Percentiles rank a stretch among this genome's conserved stretches.
These are phyloP conservation scores for Cercospora nicotianae DNA, from an alignment of 2,329 filamentous ascomycete species.

Conservation along the genomic window DNA sequence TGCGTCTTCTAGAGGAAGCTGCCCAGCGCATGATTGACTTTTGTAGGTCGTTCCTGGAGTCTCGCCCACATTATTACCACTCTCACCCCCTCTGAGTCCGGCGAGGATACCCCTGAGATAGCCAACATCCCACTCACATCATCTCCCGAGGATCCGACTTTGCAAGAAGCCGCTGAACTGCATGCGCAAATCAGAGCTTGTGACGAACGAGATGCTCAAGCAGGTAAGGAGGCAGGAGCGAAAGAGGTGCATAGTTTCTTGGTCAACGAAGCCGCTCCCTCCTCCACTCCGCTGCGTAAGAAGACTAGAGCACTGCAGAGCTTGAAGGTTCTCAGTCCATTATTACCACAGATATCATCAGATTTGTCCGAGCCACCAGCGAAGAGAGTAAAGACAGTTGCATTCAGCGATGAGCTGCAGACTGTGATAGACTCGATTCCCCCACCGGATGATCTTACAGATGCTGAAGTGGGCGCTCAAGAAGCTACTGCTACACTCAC, in stretches of 20 bases:
- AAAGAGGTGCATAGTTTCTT: neutral
- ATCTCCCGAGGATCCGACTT: slow-evolving; percentile 34
- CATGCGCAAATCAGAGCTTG: slow-evolving; percentile 38
- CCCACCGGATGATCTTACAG: slow-evolving; percentile 28
- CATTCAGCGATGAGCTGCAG: slow-evolving; percentile 41
- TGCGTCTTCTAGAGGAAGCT: neutral
- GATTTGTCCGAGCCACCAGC: slow-evolving; percentile 40
- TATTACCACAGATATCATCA: slow-evolving; percentile 42
- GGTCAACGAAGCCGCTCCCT: neutral
- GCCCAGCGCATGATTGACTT: slow-evolving; percentile 24
- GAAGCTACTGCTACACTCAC: slow-evolving; percentile 39
- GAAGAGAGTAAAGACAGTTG: slow-evolving; percentile 45
- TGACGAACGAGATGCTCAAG: slow-evolving; percentile 22
- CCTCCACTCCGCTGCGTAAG: slow-evolving; percentile 38
- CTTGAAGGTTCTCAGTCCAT: slow-evolving; percentile 49
- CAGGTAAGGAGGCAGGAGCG: slow-evolving; percentile 20
- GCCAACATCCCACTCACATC: slow-evolving; percentile 38
- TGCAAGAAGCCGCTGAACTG: slow-evolving; percentile 28
- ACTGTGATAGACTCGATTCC: slow-evolving; percentile 39
- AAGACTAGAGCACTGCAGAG: slow-evolving; percentile 38
- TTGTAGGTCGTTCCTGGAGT: slow-evolving; percentile 36
- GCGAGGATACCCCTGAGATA: slow-evolving; percentile 27
- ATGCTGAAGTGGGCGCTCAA: slow-evolving; percentile 24
- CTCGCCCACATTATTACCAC: slow-evolving; percentile 51
- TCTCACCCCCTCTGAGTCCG: slow-evolving; percentile 44